A percentile compares a stretch with the other conserved stretches of the same genome.
phyloP scores from a whole-genome alignment of 176 grass and related monocot genomes.

The Oryza officinalis region DNA sequence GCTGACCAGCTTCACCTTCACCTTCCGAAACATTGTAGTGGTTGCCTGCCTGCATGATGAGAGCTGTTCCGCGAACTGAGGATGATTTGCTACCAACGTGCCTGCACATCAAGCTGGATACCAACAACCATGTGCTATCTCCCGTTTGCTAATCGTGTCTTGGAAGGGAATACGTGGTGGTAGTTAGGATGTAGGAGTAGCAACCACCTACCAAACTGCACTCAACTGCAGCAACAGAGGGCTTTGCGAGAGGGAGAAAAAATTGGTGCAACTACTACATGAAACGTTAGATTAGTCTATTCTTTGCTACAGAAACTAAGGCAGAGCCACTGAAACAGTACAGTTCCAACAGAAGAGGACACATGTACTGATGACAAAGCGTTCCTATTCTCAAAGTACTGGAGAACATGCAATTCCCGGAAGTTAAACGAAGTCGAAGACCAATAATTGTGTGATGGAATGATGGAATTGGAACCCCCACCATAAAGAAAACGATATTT shows the following conservation, averaged over 20 bases:
- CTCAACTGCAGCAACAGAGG: neutral
- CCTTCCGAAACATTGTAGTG: neutral
- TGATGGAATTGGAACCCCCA: neutral
- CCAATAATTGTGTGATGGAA: neutral
- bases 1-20: neutral
- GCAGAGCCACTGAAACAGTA: neutral
- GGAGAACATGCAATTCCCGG: neutral
- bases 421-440: neutral
- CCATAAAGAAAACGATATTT: neutral
- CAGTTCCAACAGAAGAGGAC: conserved; percentile 1
- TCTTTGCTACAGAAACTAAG: neutral
- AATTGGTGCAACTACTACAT: conserved; percentile 22
- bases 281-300: neutral
- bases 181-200: neutral
- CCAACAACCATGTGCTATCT: neutral
- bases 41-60: neutral
- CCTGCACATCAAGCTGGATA: neutral
- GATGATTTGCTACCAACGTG: neutral
- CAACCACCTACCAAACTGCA: conserved; percentile 5
- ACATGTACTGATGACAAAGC: neutral
- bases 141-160: neutral
- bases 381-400: neutral
- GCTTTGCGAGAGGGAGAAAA: neutral
- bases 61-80: neutral
- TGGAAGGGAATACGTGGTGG: neutral